Evolutionary conservation across 2,329 filamentous ascomycete genomes (phyloP).

Genomic region (Rachicladosporium sp.): DNA sequence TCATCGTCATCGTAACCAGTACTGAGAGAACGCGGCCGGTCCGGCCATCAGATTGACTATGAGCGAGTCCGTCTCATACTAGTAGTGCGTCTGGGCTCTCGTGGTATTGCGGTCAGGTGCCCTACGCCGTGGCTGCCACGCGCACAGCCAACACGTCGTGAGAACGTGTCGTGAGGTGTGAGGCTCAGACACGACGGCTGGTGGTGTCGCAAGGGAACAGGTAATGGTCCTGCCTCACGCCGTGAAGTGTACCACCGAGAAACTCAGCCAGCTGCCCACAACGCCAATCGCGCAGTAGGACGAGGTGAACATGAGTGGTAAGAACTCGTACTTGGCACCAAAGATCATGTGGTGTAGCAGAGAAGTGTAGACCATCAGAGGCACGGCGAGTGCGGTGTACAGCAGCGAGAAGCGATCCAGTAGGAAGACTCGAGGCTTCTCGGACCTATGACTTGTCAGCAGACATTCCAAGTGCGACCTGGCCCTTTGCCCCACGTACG

Average conservation of each 20-base stretch:
- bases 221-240: slow-evolving; percentile 10
- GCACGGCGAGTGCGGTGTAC: slow-evolving; percentile 82
- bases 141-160: no score
- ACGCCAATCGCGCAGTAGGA: slow-evolving; percentile 91
- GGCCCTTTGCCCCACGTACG: slow-evolving; percentile 32
- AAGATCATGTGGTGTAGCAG: slow-evolving; percentile 74
- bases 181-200: no score
- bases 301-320: slow-evolving; percentile 95
- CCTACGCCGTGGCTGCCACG: no score
- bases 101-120: no score
- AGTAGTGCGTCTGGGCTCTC: no score
- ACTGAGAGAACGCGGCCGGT: no score
- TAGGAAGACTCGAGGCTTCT: slow-evolving; percentile 69
- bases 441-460: slow-evolving; percentile 36
- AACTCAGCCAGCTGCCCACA: slow-evolving; percentile 88
- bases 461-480: not conserved
- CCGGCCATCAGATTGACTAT: no score
- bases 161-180: no score
- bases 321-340: slow-evolving; percentile 70
- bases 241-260: slow-evolving; percentile 77
- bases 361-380: slow-evolving; percentile 79
- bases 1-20: no score
- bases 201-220: no score
- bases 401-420: slow-evolving; percentile 82
- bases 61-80: no score